Evolutionary conservation across 345 rosid species (phyloP), one percentile per base, ranked within the genome.

Genomic region (Carallia brachiata): DNA sequence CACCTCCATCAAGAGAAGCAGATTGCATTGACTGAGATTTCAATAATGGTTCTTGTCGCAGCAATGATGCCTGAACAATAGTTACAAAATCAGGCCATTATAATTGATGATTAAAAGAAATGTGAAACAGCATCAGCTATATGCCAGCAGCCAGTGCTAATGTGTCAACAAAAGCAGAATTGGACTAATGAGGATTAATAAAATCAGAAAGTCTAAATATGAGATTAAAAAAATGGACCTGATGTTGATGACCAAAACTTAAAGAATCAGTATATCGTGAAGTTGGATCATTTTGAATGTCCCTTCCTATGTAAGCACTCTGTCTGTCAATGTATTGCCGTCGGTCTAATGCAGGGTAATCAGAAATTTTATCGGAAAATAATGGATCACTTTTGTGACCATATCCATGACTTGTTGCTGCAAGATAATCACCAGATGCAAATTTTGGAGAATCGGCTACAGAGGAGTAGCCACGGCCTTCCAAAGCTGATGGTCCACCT

Each of bases 41-140:
- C 66, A 89, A 68, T 70, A 89, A 72, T 34, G 89, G 94, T 75
- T 95, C 99, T 79, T 90, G 97, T 60, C 96, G 89, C 63, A 90
- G 87, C 34, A 90, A 81, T 37, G 95, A 81, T 13, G 90, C 83
- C 82, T 89, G 97, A 71, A 92, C 96, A 70, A 89, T 81, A 77
- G 85, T 92, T 91, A 77, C 89, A 92, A 54, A 71, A 65, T 86
- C 92, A 75, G 94, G 31, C 94, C 90, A 89, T 77, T 59, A 77
- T 54, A 74, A 36, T 55, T 75, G 31, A 78, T 6, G 40, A 47
- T 7, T 52, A 44, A 65, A 63, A 55, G 53, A 19, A 39, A 6
- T 31, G 31, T 3, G 7, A 10, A 69, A 63, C 7, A 57, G 6
- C 30, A 57, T 27, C 37, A 40, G 13, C 40, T 19, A 30, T 32